Conservation (phyloP, 1,284 basidiomycete genomes). For the Chalciporus sp. region DNA sequence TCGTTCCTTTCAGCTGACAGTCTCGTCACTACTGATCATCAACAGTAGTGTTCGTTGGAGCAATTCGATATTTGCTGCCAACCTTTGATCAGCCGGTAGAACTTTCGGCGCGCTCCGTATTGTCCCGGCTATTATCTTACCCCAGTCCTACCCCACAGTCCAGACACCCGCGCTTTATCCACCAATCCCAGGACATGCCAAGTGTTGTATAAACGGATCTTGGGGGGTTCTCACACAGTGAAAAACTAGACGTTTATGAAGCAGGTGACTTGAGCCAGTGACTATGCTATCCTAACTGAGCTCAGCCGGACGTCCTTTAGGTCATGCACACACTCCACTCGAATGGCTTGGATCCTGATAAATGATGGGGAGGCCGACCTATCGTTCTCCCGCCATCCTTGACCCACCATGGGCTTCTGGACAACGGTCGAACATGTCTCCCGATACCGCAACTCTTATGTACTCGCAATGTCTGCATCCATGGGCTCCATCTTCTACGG, state of each 20-base stretch:
- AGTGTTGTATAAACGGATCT: not conserved
- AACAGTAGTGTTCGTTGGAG: constrained; percentile 5
- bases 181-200: not conserved
- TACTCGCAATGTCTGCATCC: constrained; percentile 45
- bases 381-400: not conserved
- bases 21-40: no score
- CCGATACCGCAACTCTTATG: constrained; percentile 47
- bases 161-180: not conserved
- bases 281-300: not conserved
- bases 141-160: no score
- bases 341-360: constrained; percentile 2
- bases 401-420: constrained; percentile 28
- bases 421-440: constrained; percentile 28
- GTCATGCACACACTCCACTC: not conserved
- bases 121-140: no score
- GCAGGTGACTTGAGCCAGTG: not conserved
- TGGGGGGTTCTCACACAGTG: no score
- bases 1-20: no score
- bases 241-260: not conserved
- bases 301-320: not conserved
- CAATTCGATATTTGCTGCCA: constrained; percentile 7
- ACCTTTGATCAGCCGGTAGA: not conserved
- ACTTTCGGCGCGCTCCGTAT: not conserved
- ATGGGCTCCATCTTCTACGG: constrained; percentile 50
- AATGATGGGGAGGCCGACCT: not conserved